Evolutionary conservation across 2,329 filamentous ascomycete genomes (phyloP), one percentile per base, ranked within the genome.

Genomic region (Hirsutella thompsonii): DNA sequence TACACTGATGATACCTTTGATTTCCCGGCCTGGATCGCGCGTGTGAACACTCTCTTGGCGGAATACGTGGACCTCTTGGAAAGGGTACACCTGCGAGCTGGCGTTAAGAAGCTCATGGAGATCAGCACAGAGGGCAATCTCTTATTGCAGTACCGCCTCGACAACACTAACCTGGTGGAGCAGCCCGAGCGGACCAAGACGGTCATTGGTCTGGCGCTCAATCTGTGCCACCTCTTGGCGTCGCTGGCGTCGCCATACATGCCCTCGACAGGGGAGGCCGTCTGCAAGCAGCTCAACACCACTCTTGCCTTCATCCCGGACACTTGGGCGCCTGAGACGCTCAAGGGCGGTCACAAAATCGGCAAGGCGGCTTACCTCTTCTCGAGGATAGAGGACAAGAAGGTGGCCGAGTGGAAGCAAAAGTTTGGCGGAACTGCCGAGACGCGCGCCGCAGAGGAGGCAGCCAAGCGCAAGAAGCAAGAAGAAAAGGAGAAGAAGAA

Each of bases 191-290:
- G 70, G 29, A 74, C 70, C 44, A 63, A 66, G 29, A 67, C 69
- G 6, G 71, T 77, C n/a, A 70, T 94, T 41, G 83, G 85, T 42
- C 68, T 88, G n/a, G 85, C 82, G 1, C 69, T 94, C 45, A 93
- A 93, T 64, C 76, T 89, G 48, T 79, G 90, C 41, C 79, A 90
- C 55, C 78, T 95, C 26, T 72, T 94, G 37, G 84, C 88, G 19
- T 80, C 77, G 41, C 66, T 94, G 35, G 74, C 89, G 42, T 76
- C 79, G 40, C 89, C 89, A 0, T 95, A 90, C 64, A 85, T 95
- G 70, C 88, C 87, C 33, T 72, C 73, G n/a, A 89, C 83, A 8
- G 71, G 83, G 3, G 72, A 72, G 44, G 76, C 77, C 26, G 94
- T 95, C 51, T 75, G 86, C 48, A 62, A 74, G 47, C 90, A 95